Evolutionary conservation across 2,329 filamentous ascomycete genomes (phyloP), one percentile per base, ranked within the genome.

Genomic region (Calonectria hawksworthii): DNA sequence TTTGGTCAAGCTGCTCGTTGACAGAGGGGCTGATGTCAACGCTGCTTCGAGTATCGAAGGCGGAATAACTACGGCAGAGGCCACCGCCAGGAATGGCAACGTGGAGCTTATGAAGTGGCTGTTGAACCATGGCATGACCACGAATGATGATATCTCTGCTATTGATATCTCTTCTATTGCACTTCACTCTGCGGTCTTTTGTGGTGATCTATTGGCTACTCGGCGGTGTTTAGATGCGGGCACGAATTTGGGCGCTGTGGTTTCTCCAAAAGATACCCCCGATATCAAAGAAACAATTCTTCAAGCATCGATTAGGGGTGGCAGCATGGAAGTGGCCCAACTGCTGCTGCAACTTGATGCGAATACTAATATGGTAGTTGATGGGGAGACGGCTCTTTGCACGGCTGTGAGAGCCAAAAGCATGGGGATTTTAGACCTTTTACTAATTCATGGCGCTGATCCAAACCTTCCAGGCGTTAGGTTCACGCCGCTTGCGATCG

Each of bases 251-350:
- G 44, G 47, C 32, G 16, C 14, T 18, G 10, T 32, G 2, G 4
- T 32, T 54, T 44, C 65, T 28, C 1, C 0, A 11, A 7, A 1
- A 8, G 4, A 21, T 3, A 9, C 14, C 0, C 5, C 11, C 0
- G 8, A 38, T 0, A 10, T 30, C 14, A 6, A 4, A 8, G 16
- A 26, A 23, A 32, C 66, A 23, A 44, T 68, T 47, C 66, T 68
- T 14, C 34, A 59, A 44, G 66, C 26, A 9, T 28, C 26, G 0
- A 34, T 68, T n/a, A 26, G 26, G 16, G 21, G 51, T 11, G 36
- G 50, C 1, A 34, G 21, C 23, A 9, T 26, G 1, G 26, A 59
- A 1, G 36, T 68, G 0, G 18, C 16, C 8, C 50, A n/a, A 9
- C 16, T 13, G 21, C 34, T 68, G 1, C 5, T 56, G 1, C 10